Base-by-base conservation (phyloP, 1,139 yeast genomes). In the Suhomyces bribrorum region DNA sequence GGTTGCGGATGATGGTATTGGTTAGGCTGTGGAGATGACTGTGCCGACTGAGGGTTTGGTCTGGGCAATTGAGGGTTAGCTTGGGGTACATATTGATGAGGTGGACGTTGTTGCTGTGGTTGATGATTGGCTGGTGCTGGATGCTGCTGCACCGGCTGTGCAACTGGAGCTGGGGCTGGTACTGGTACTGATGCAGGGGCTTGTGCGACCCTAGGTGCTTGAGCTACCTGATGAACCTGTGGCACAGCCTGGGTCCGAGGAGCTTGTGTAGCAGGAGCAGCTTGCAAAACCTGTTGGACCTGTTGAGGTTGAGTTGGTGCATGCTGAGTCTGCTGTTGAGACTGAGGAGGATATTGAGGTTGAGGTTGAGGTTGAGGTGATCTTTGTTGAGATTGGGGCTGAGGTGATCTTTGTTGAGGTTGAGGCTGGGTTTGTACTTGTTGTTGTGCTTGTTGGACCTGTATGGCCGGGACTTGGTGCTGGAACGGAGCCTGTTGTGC, bases 71-170 rank as follows among this genome's bases (percentile, higher is more conserved):
- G 32, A 1, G 28, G 4, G 11, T 32, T 36, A 14, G 26, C 30
- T 14, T 32, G 34, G 7, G 23, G 23, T 5, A 36, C 26, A 13
- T 29, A 29, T 16, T 27, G 32, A 22, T 30, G 40, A 12, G 31
- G 32, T 22, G 43, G 17, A 11, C 8, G 30, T 29, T 13, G 17
- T 14, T 33, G 41, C 5, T 31, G 32, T 17, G 36, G 36, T 5
- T 26, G 24, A 17, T 25, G 16, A 6, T 31, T 29, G 7, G 32
- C 27, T 26, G 17, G 34, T 36, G 43, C 46, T 30, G 46, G 49
- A 25, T 36, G 46, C 28, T 46, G 54, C 17, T 39, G 41, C 4
- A 20, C 29, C 6, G 22, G 32, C 11, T 31, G 33, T 7, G 33
- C 23, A 18, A 29, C 20, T 16, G 15, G 20, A 26, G 27, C 9